Base-by-base conservation (phyloP, 2,329 filamentous ascomycete genomes). In the Aphanocladium album region DNA sequence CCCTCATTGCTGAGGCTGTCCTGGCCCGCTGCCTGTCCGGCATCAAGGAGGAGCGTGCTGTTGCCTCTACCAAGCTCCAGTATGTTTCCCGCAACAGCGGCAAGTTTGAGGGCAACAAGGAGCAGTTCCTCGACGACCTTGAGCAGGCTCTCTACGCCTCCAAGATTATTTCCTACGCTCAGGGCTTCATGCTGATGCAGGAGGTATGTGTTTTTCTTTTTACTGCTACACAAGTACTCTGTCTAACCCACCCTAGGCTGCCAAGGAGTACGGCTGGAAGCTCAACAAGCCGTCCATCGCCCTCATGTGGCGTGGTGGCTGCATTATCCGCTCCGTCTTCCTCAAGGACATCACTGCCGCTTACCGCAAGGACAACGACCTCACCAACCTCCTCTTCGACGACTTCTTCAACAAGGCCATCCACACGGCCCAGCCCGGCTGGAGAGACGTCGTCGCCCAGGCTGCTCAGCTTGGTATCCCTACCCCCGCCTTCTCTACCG, bases 381-480 rank as follows among this genome's bases (percentile, higher is more conserved):
- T 99, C 67, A 89, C 97, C 88, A 99, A 99, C 86, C 82, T 99
- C 70, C 86, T 99, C 70, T 99, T 98, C 79, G 91, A 96, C 77
- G 90, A 96, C 77, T 99, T 99, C 88, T 99, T 99, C 90, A 96
- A 96, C 86, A 91, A 95, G 82, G 95, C 95, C 71, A 99, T 99
- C 79, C 89, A 97, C 88, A 90, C 89, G 74, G 95, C 95, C 63
- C 95, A 99, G 83, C 83, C 84, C 63, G 92, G 92, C 74, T 96
- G 92, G 92, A 87, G 90, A 83, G 87, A 92, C 74, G 89, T 96
- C 67, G 89, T 99, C 69, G 84, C 89, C 80, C 96, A 96, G 87
- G 85, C 90, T 68, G 93, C 93, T 66, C 84, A 96, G 66, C 91
- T 96, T 79, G 95, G 95, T 79, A 96, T 99, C 74, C 95, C 95